A percentile compares a stretch with the other conserved stretches of the same genome.
phyloP scores from a whole-genome alignment of 2,329 filamentous ascomycete genomes.

The Fusarium sulawesiense region DNA sequence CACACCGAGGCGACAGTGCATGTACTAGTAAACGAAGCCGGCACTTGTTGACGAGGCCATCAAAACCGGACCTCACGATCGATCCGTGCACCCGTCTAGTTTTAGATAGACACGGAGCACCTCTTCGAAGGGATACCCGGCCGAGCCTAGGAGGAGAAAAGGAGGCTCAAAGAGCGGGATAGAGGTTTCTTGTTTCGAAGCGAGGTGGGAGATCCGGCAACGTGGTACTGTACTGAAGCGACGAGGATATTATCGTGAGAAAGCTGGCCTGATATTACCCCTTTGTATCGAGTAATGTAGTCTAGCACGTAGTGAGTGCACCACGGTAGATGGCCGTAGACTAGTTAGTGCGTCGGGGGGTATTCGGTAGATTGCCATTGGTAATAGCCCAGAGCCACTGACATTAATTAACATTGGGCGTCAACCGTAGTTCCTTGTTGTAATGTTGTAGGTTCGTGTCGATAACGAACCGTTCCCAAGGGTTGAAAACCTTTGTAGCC shows the following conservation, averaged over 20 bases:
- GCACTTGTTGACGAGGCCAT: slow-evolving; percentile 36
- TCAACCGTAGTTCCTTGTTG: not conserved
- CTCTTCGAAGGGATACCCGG: slow-evolving; percentile 29
- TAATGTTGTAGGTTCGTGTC: not conserved
- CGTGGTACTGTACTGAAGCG: slow-evolving; percentile 1
- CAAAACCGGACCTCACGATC: slow-evolving; percentile 20
- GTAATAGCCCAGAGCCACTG: slow-evolving; percentile 3
- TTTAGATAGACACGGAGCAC: slow-evolving; percentile 20
- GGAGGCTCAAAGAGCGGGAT: slow-evolving; percentile 39
- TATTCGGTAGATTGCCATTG: slow-evolving; percentile 24
- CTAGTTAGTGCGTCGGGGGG: slow-evolving; percentile 14
- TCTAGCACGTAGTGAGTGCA: slow-evolving; percentile 12
- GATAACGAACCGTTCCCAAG: not conserved
- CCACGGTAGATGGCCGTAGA: slow-evolving; percentile 16
- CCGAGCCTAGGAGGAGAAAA: slow-evolving; percentile 27
- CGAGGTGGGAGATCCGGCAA: slow-evolving; percentile 25
- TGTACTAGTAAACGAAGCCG: slow-evolving; percentile 27
- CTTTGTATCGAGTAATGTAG: slow-evolving; percentile 31
- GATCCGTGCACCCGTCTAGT: slow-evolving; percentile 38
- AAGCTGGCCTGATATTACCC: slow-evolving; percentile 22
- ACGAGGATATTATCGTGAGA: not conserved
- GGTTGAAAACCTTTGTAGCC: slow-evolving; percentile 15
- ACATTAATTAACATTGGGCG: slow-evolving; percentile 7
- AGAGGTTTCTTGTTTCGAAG: slow-evolving; percentile 20
- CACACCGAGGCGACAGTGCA: slow-evolving; percentile 15